Evolutionary conservation across 1,139 yeast genomes (phyloP).

Genomic region (Blastobotrys malaysiensis): DNA sequence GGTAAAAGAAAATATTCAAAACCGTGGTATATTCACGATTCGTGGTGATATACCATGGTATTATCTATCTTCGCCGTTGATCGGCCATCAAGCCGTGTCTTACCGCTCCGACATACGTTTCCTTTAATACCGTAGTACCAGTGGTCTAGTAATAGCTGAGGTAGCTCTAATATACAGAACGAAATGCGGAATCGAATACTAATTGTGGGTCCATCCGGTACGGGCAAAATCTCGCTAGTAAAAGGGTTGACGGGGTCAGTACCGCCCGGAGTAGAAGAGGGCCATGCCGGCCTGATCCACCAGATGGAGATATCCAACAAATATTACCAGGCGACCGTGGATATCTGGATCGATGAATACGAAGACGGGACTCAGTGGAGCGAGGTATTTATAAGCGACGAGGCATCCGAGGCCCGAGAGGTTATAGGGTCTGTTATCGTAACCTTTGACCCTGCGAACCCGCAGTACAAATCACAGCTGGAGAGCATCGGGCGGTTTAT

Average conservation of each 20-base stretch:
- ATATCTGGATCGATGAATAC: constrained; percentile 42
- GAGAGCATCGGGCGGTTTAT: constrained; percentile 18
- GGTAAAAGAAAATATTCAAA: too few relatives aligned
- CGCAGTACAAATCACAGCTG: constrained; percentile 11
- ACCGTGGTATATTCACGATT: too few relatives aligned
- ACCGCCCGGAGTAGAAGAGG: constrained; percentile 14
- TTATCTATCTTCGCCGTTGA: too few relatives aligned
- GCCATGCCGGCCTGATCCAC: constrained; percentile 36
- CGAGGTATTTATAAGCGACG: constrained; percentile 32
- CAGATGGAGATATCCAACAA: constrained; percentile 32
- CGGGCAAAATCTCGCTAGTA: constrained; percentile 35
- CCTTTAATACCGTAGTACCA: too few relatives aligned
- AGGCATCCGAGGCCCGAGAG: constrained; percentile 39
- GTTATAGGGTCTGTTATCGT: constrained; percentile 37
- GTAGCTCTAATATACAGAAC: too few relatives aligned
- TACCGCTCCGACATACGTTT: too few relatives aligned
- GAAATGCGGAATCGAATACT: constrained; percentile 26
- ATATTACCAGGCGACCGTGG: constrained; percentile 36
- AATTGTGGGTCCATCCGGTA: constrained; percentile 36
- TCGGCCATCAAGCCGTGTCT: too few relatives aligned
- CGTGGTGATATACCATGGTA: too few relatives aligned
- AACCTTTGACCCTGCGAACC: constrained; percentile 26
- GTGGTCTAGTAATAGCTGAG: too few relatives aligned
- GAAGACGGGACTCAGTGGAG: constrained; percentile 32
- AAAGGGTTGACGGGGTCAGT: constrained; percentile 25